phyloP scores from a whole-genome alignment of 305 asterid species.

The Plantago coronopus region DNA sequence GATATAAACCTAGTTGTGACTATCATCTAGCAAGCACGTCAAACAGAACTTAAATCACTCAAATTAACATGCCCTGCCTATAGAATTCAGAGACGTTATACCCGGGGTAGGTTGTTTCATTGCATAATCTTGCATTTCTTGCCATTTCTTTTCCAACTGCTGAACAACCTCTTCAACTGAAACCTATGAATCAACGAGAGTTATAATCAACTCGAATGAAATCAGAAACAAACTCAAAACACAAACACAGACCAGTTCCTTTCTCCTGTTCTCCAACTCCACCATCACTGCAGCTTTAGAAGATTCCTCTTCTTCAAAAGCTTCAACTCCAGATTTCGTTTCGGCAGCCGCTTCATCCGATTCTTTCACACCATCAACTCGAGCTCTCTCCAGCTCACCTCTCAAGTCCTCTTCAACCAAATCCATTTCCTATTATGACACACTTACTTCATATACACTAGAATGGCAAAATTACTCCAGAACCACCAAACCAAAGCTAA shows the following conservation, averaged over 20 bases:
- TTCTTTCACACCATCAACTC: conserved; percentile 36
- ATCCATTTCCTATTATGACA: conserved; percentile 52
- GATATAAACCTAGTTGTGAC: neutral
- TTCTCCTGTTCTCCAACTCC: conserved; percentile 69
- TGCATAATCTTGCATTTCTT: conserved; percentile 66
- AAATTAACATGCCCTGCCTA: neutral
- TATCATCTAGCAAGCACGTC: neutral
- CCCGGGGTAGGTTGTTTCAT: conserved; percentile 86
- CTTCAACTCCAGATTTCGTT: conserved; percentile 31
- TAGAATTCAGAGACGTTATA: conserved; percentile 22
- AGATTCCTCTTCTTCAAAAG: conserved; percentile 45
- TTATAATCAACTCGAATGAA: conserved; percentile 18
- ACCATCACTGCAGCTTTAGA: conserved; percentile 38
- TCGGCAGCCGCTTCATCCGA: conserved; percentile 33
- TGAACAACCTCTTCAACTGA: conserved; percentile 53
- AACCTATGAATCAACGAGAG: conserved; percentile 39
- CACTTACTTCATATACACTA: neutral
- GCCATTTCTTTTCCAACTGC: conserved; percentile 65
- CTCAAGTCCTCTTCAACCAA: conserved; percentile 50
- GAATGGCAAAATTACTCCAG: neutral
- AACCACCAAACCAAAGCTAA: neutral
- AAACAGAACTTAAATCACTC: neutral
- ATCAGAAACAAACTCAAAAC: conserved; percentile 14
- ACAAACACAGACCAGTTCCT: conserved; percentile 57
- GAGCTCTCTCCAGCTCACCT: conserved; percentile 50